Conservation (phyloP, 1,139 yeast species). For the Yamadazyma triangularis region DNA sequence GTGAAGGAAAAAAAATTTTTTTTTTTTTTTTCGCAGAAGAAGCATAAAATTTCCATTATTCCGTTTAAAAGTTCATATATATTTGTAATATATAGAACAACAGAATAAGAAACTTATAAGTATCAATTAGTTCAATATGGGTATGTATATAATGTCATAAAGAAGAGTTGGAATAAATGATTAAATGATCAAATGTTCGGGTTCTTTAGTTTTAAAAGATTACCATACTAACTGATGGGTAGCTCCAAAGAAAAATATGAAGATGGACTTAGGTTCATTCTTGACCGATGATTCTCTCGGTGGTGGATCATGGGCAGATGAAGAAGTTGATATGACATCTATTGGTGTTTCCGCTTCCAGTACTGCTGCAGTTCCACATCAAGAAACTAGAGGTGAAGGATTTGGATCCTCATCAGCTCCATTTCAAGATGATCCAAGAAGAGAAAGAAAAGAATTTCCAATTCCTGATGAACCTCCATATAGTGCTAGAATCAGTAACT, state of each 20-base stretch:
- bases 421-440: conserved; percentile 15
- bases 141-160: too few species aligned
- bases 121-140: background rate
- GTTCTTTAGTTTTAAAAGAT: too few species aligned
- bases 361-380: conserved; percentile 23
- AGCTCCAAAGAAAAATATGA: conserved; percentile 40
- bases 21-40: too few species aligned
- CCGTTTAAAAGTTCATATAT: too few species aligned
- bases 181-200: too few species aligned
- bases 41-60: too few species aligned
- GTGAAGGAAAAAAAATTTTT: too few species aligned
- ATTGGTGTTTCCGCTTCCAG: conserved; percentile 42
- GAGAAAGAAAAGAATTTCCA: conserved; percentile 70
- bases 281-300: conserved; percentile 47
- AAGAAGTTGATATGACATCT: conserved; percentile 52
- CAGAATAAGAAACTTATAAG: too few species aligned
- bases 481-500: conserved; percentile 81
- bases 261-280: conserved; percentile 50
- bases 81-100: too few species aligned
- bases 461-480: conserved; percentile 91
- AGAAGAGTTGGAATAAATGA: too few species aligned
- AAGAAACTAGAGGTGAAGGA: conserved; percentile 8
- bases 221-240: conserved; percentile 5
- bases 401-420: conserved; percentile 3
- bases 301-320: conserved; percentile 56